Percentiles rank a stretch among this genome's conserved stretches.
These are phyloP conservation scores for Penicillium cataractarum DNA, from an alignment of 495 filamentous ascomycete genomes.

Conservation along the genomic window DNA sequence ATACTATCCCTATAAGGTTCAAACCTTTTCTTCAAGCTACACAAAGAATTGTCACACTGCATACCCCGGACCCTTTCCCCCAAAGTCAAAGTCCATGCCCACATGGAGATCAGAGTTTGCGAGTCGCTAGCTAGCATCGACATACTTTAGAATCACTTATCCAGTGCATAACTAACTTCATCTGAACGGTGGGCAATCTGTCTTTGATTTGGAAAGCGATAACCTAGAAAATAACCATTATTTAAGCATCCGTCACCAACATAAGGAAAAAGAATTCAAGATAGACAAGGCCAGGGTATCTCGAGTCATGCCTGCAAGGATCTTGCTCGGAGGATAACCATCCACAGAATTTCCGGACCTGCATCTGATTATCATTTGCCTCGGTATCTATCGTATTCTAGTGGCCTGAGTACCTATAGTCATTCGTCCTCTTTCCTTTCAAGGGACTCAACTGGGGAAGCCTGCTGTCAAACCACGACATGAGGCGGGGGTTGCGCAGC, in stretches of 20 bases:
- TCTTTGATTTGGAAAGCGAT: neutral
- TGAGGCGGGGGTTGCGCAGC: slow-evolving; percentile 12
- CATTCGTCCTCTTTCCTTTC: neutral
- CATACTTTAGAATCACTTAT: neutral
- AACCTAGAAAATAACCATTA: no score
- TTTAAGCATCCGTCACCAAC: no score
- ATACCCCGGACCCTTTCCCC: slow-evolving; percentile 5
- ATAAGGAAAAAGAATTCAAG: no score
- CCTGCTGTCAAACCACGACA: slow-evolving; percentile 7
- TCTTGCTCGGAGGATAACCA: slow-evolving; percentile 1
- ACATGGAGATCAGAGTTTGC: neutral
- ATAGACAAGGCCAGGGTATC: neutral
- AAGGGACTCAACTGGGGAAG: neutral
- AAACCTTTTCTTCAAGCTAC: neutral
- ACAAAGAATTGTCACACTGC: neutral
- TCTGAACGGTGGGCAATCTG: no score
- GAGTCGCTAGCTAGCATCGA: neutral
- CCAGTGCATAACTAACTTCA: no score
- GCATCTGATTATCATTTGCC: neutral
- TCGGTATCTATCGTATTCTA: neutral
- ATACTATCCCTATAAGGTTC: no score
- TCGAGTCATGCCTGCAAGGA: neutral
- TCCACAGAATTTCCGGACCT: neutral
- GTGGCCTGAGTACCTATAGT: neutral
- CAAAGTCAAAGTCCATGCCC: neutral